Evolutionary conservation across 2,329 filamentous ascomycete genomes (phyloP).

Genomic region (Aspergillus ochraceoroseus): DNA sequence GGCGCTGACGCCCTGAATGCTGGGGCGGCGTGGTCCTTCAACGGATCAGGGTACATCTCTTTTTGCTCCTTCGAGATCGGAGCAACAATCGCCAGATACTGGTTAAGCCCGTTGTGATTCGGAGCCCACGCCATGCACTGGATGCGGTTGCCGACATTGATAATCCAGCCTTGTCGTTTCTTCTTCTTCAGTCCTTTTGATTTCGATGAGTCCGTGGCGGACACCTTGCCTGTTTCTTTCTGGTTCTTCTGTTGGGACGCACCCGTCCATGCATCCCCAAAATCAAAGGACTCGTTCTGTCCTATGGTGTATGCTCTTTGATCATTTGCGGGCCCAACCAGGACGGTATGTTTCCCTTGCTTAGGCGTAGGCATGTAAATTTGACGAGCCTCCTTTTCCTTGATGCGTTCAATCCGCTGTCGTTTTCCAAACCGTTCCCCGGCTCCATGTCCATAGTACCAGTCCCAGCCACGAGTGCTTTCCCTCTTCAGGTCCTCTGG

Average conservation of each 20-base stretch:
- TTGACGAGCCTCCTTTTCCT: conserved; percentile 33
- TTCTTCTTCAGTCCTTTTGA: conserved; percentile 19
- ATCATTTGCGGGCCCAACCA: conserved; percentile 48
- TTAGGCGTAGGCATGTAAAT: conserved; percentile 41
- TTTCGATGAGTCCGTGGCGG: conserved; percentile 6
- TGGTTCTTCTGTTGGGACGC: too few relatives aligned
- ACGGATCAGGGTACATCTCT: conserved; percentile 25
- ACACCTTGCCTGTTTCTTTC: conserved; percentile 11
- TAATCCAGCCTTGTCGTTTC: conserved; percentile 48
- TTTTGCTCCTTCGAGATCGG: conserved; percentile 39
- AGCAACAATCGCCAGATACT: conserved; percentile 54
- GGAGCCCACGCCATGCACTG: conserved; percentile 50
- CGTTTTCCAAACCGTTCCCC: conserved; percentile 40
- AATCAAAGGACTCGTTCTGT: conserved; percentile 42
- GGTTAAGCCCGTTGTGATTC: conserved; percentile 42
- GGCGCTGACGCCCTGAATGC: conserved; percentile 50
- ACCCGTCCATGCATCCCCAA: conserved; percentile 48
- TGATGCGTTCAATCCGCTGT: conserved; percentile 40
- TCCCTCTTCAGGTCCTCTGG: conserved; percentile 44
- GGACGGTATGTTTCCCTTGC: conserved; percentile 39
- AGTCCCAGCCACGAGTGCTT: conserved; percentile 47
- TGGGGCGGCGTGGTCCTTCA: conserved; percentile 38
- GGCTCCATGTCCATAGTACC: conserved; percentile 48
- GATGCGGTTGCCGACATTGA: conserved; percentile 53
- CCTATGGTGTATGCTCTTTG: conserved; percentile 44